Conservation (phyloP, 371 early-diverging fungal genomes). For the Rhizopus arrhizus region DNA sequence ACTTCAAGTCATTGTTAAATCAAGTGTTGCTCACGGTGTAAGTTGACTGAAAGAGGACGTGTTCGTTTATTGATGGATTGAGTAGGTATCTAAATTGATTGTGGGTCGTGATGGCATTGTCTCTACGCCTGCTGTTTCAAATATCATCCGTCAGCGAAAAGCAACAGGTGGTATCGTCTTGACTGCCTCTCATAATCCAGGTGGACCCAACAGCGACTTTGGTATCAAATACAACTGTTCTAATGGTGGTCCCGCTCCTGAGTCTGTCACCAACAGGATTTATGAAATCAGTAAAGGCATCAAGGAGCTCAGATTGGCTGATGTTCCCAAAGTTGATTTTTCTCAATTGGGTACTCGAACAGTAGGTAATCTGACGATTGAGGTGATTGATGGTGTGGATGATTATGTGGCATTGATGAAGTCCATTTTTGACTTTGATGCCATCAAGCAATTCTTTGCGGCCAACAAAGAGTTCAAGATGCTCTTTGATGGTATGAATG, state of each 20-base stretch:
- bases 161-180: slow-evolving; percentile 93
- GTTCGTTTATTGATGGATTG: background rate
- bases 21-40: slow-evolving; percentile 89
- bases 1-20: slow-evolving; percentile 83
- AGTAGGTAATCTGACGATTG: slow-evolving; percentile 69
- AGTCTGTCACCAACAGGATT: slow-evolving; percentile 89
- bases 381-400: slow-evolving; percentile 86
- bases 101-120: slow-evolving; percentile 93
- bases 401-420: slow-evolving; percentile 90
- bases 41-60: slow-evolving; percentile 8
- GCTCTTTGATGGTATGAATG: slow-evolving; percentile 95
- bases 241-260: slow-evolving; percentile 97
- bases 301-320: slow-evolving; percentile 66
- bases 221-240: slow-evolving; percentile 96
- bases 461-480: slow-evolving; percentile 75
- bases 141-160: slow-evolving; percentile 85
- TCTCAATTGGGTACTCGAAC: slow-evolving; percentile 64
- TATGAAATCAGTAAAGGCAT: slow-evolving; percentile 78
- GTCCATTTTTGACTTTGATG: slow-evolving; percentile 87
- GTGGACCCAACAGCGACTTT: slow-evolving; percentile 96
- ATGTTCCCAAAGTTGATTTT: slow-evolving; percentile 82
- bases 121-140: slow-evolving; percentile 96
- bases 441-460: slow-evolving; percentile 78
- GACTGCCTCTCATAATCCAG: slow-evolving; percentile 98
- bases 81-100: slow-evolving; percentile 80